Evolutionary conservation across 2,329 filamentous ascomycete species (phyloP), one percentile per base, ranked within the genome.

Genomic region (Phialophora verrucosa): DNA sequence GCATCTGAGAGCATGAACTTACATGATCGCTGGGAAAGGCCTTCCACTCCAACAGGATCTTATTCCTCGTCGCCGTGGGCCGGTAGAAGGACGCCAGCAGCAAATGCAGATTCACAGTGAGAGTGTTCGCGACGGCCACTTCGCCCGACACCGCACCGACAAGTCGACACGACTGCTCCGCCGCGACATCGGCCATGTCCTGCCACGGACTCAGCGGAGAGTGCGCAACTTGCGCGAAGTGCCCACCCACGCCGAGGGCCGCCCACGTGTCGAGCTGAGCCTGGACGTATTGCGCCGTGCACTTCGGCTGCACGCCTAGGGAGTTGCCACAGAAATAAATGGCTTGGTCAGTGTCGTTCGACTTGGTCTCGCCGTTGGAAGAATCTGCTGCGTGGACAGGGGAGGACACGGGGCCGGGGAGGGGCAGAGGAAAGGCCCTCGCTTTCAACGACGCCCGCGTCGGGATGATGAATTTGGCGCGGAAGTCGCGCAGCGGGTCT

Each of bases 291-390:
- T 83, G 80, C 17, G 85, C 82, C 0, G 88, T 88, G 10, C 85
- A 85, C 68, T 86, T 88, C 50, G 93, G 92, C 76, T 96, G 93
- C 3, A 93, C 85, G 44, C 93, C 93, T 0, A 97, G 85, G 0
- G 92, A 96, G 80, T 97, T 96, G 64, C 93, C 93, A 71, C 92
- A 94, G 70, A 97, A 88, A 78, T 97, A 97, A 65, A 92, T 88
- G 10, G 73, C 72, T 20, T 27, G 73, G 70, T 44, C 69, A 70
- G 35, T 17, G 35, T 14, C 32, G 10, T 10, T 32, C 31, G 31
- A 4, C 4, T 35, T 44, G 14, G 6, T 44, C 14, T n/a, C 6
- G 38, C 38, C 38, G 38, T 20, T 7, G 38, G 38, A n/a, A n/a
- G 38, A 44, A 44, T n/a, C 17, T 3, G 38, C 14, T 7, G 35